Evolutionary conservation across 2,329 filamentous ascomycete genomes (phyloP).

Genomic region (Chaetomium strumarium): DNA sequence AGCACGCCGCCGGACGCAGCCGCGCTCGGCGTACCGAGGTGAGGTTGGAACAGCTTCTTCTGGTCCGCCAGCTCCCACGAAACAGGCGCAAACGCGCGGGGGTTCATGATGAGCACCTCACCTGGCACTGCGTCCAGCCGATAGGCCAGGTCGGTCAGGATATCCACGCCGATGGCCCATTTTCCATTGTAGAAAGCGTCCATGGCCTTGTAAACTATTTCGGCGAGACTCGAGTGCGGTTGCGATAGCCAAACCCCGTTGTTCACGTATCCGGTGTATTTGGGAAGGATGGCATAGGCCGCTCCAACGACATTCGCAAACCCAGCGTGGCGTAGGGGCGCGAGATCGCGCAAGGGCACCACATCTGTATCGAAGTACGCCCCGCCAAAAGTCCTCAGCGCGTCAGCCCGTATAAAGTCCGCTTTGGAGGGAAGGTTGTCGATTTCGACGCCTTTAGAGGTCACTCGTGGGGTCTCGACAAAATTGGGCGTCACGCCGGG

Average conservation of each 20-base stretch:
- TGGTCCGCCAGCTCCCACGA: constrained; percentile 21
- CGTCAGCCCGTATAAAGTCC: constrained; percentile 27
- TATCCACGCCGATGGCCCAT: constrained; percentile 23
- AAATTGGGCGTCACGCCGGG: constrained; percentile 17
- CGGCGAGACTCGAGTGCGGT: constrained; percentile 15
- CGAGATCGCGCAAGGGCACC: constrained; percentile 23
- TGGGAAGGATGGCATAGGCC: constrained; percentile 16
- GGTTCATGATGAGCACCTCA: constrained; percentile 27
- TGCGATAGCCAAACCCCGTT: constrained; percentile 17
- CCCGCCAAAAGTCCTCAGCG: constrained; percentile 24
- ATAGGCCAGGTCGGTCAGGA: constrained; percentile 26
- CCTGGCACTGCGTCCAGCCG: constrained; percentile 20
- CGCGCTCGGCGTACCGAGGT: neutral
- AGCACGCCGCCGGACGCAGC: neutral
- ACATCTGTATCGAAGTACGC: constrained; percentile 29
- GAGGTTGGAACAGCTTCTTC: constrained; percentile 6
- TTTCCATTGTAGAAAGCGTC: constrained; percentile 23
- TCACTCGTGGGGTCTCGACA: constrained; percentile 16
- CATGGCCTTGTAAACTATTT: constrained; percentile 17
- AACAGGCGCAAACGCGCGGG: constrained; percentile 24
- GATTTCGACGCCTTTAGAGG: constrained; percentile 18
- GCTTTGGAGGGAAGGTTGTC: constrained; percentile 22
- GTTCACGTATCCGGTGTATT: constrained; percentile 17
- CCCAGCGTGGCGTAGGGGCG: constrained; percentile 19
- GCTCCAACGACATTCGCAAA: constrained; percentile 27